Evolutionary conservation across 306 rosid genomes (phyloP), one percentile per base, ranked within the genome.

Genomic region (Malus domestica): DNA sequence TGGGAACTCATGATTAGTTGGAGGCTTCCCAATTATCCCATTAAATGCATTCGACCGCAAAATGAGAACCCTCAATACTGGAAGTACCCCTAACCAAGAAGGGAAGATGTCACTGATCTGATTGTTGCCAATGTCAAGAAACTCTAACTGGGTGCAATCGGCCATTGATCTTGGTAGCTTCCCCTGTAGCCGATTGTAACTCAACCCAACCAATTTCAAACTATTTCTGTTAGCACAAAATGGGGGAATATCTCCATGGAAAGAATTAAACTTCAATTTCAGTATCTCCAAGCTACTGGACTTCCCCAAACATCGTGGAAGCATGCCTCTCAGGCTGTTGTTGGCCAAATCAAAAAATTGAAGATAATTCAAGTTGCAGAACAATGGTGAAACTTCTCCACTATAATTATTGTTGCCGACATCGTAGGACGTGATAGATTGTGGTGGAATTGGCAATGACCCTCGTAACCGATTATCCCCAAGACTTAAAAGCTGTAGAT

Each of bases 1-100:
- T 1, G 74, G 71, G 70, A 79, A 70, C 5, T 33, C 67, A 7
- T 15, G 38, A 33, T 33, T 1, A 5, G 38, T 5, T 33, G 38
- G 38, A 5, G 38, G 38, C 38, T 33, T 33, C 7, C 38, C 58
- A 5, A 80, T 84, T 4, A 2, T 13, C 10, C 87, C 87, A 27
- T 52, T n/a, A 51, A 84, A 77, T 25, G 33, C 2, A 9, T 80
- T 80, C 0, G 57, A 52, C 10, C 77, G 27, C 10, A 80, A 73
- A 22, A 42, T 40, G 8, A 83, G 79, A 11, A 63, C 67, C 14
- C 45, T 58, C 15, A 83, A 80, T 12, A 15, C 13, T 8, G 82
- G 81, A 51, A 83, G 81, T 52, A 6, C 22, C 59, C 88, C 88
- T 19, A 82, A 9, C 88, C 88, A 86, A 6, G 71, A 82, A 4